Base-by-base conservation (phyloP, 371 early-diverging fungal genomes). In the Rhizopus stolonifer region DNA sequence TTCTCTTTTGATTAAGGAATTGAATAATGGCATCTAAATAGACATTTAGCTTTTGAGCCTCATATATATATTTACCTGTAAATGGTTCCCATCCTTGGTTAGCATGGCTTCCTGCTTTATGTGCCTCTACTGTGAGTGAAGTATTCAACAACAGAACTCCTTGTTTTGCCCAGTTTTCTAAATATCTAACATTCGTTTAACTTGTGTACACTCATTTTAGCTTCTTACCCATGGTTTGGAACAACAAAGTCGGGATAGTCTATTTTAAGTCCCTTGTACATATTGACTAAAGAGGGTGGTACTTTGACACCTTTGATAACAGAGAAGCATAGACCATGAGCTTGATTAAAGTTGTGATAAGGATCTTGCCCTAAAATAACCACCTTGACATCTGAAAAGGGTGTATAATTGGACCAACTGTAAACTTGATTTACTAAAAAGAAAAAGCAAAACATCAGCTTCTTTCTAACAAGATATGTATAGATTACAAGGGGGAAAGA, bases 351-450 rank as follows among this genome's bases (percentile, higher is more conserved):
- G 14, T 88, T 87, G 65, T 99, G 99, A 72, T 99, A 99, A 18
- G 99, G 99, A 77, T 99, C 99, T 83, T 95, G 97, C 8, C 97
- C 96, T 24, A 96, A 60, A 47, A 96, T 92, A 17, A 96, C 94
- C 9, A 94, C 91, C 44, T 84, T 81, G 17, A 94, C 88, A 6
- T 74, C 53, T 4, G 69, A 64, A 9, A 84, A 73, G 5, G 84
- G 84, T 6, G 89, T 84, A 45, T 69, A 86, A 18, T 81, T 72
- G 15, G 89, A 88, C 91, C 91, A 90, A 61, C 86, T 84, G 66
- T 92, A 95, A 24, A 93, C 83, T 33, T 92, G 82, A 2, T 58
- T 48, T 33, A 65, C 83, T 83, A 53, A 23, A 18, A 10, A n/a
- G 11, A 17, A 39, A 19, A 45, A 29, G 11, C 49, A 8, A 17